A percentile compares a stretch with the other conserved stretches of the same genome.
Conservation (phyloP, 140 eudicot species). For the Oenanthe javanica region DNA sequence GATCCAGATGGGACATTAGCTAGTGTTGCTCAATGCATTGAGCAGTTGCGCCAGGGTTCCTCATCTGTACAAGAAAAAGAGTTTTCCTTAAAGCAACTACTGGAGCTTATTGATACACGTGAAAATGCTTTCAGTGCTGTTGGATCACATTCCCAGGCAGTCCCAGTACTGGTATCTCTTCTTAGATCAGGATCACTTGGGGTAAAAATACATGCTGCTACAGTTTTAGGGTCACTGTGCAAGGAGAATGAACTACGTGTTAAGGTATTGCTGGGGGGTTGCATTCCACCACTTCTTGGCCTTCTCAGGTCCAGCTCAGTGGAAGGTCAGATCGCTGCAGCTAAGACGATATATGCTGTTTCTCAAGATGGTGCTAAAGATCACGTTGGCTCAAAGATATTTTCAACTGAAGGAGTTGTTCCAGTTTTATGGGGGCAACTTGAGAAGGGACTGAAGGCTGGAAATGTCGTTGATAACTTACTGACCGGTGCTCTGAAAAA, state of each 20-base stretch:
- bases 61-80: slow-evolving; percentile 83
- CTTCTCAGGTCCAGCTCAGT: slow-evolving; percentile 83
- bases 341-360: slow-evolving; percentile 85
- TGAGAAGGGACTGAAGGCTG: slow-evolving; percentile 73
- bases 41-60: slow-evolving; percentile 87
- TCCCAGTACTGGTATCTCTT: slow-evolving; percentile 96
- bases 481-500: slow-evolving; percentile 93
- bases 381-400: slow-evolving; percentile 97
- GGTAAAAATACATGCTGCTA: slow-evolving; percentile 89
- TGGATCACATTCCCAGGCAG: slow-evolving; percentile 98
- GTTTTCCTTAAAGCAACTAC: slow-evolving; percentile 58
- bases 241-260: slow-evolving; percentile 92
- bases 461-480: slow-evolving; percentile 67
- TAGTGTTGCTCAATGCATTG: slow-evolving; percentile 99
- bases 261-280: slow-evolving; percentile 93
- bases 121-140: slow-evolving; percentile 98
- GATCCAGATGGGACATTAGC: slow-evolving; percentile 99
- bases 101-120: slow-evolving; percentile 81
- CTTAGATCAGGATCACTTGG: slow-evolving; percentile 89
- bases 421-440: slow-evolving; percentile 93
- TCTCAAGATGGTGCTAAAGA: slow-evolving; percentile 96
- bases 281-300: slow-evolving; percentile 96
- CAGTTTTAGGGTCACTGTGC: slow-evolving; percentile 85
- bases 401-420: slow-evolving; percentile 98
- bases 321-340: slow-evolving; percentile 78